These are phyloP conservation scores for Diaporthe batatas DNA, from an alignment of 2,329 filamentous ascomycete genomes.

Conservation along the genomic window DNA sequence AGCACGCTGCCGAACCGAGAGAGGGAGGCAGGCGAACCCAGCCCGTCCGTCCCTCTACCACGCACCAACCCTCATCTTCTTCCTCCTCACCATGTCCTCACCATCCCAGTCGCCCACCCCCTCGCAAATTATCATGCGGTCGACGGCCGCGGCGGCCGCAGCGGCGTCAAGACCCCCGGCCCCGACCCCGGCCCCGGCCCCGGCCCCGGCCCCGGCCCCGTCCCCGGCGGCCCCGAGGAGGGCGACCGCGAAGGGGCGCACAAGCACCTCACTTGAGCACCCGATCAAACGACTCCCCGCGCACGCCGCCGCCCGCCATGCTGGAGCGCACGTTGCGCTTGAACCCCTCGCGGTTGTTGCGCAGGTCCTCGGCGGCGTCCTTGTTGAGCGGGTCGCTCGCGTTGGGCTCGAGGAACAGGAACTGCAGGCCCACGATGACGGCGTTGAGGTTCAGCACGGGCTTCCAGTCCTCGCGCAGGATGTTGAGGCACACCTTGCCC, in stretches of 20 bases:
- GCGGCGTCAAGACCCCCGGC: too few relatives aligned
- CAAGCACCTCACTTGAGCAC: conserved; percentile 72
- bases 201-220: too few relatives aligned
- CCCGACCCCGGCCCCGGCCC: too few relatives aligned
- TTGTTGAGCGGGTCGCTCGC: conserved; percentile 98
- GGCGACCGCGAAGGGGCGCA: too few relatives aligned
- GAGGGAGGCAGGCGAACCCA: too few relatives aligned
- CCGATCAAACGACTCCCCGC: conserved; percentile 79
- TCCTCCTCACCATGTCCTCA: not conserved
- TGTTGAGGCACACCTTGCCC: conserved; percentile 98
- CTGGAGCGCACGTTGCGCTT: conserved; percentile 88
- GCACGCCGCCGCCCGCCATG: conserved; percentile 85
- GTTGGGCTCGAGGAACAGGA: conserved; percentile 97
- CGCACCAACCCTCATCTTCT: not conserved
- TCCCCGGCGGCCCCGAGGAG: too few relatives aligned
- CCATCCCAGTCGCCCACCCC: too few relatives aligned
- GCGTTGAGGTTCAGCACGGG: conserved; percentile 97
- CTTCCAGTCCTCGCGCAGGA: conserved; percentile 98
- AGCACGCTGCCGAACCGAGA: too few relatives aligned
- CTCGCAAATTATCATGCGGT: too few relatives aligned
- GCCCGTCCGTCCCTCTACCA: too few relatives aligned
- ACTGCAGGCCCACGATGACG: conserved; percentile 95
- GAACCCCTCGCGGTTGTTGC: conserved; percentile 87
- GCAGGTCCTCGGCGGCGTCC: conserved; percentile 93
- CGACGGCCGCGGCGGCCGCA: too few relatives aligned